Base-by-base conservation (phyloP, 257 asterid genomes). In the Eustoma russellianum region DNA sequence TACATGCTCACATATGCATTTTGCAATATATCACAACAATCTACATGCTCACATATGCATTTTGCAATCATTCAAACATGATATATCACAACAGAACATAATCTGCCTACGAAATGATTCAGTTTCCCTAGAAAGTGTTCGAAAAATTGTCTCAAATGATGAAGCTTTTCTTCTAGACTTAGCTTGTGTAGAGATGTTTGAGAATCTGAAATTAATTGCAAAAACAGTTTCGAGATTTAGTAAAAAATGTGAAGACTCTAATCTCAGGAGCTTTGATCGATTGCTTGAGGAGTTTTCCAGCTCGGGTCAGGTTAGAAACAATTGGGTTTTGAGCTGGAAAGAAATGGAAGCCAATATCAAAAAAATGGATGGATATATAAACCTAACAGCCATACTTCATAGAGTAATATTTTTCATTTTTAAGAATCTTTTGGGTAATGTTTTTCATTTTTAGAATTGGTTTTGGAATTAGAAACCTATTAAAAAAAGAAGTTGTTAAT, bases 141-240 rank as follows among this genome's bases (percentile, higher is more conserved):
- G 92, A 0, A 86, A 87, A 61, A 86, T 91, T 60, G 94, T 91
- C 64, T 91, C 98, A 2, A 73, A 82, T 53, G 95, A 84, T 56
- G 98, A 91, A 5, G 74, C 62, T 2, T 92, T 92, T 61, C 74
- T 92, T 14, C 44, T 92, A 0, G 79, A 94, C 68, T 52, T 88
- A 17, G 95, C 94, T 6, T 88, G 90, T 59, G 93, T 94, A 0
- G 98, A 92, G 64, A 49, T 85, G 70, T 88, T 76, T 3, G 97
- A 81, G 45, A 84, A 71, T 55, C 80, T 92, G 33, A 57, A 77
- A 18, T 19, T 77, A 30, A 61, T 79, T 6, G 74, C 93, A 0
- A 77, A 76, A 53, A 76, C 94, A 1, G 68, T 81, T 7, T 74
- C 85, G 0, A 70, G 94, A 54, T 72, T 88, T 49, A 69, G 95